phyloP scores from a whole-genome alignment of 108 stramenopile species.

The Cylindrotheca fusiformis region DNA sequence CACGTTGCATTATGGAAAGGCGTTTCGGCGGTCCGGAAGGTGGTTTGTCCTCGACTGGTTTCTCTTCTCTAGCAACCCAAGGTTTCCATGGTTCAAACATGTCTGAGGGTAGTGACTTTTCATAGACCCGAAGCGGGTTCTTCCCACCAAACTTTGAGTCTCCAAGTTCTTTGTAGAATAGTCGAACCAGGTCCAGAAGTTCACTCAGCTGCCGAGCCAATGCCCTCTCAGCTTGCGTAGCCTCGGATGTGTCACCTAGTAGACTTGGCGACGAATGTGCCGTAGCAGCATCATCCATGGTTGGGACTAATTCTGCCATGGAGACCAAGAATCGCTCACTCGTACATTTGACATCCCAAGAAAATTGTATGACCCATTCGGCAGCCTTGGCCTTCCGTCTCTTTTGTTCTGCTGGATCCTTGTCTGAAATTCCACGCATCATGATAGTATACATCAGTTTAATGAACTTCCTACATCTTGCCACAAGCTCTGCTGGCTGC shows the following conservation, averaged over 20 bases:
- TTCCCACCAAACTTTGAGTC: conserved; percentile 32
- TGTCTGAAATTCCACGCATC: conserved; percentile 19
- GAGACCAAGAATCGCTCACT: conserved; percentile 12
- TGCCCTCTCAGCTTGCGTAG: conserved; percentile 27
- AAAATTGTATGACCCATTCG: conserved; percentile 62
- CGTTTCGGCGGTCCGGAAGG: background rate
- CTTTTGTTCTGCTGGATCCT: conserved; percentile 19
- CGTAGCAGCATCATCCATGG: conserved; percentile 6
- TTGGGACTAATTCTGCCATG: background rate
- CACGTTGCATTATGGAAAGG: background rate
- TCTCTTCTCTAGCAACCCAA: conserved; percentile 33
- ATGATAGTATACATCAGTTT: conserved; percentile 40
- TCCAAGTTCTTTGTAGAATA: conserved; percentile 59
- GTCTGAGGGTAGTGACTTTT: conserved; percentile 43
- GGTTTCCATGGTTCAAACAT: conserved; percentile 54
- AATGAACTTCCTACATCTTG: conserved; percentile 52
- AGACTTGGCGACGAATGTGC: background rate
- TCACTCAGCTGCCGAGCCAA: conserved; percentile 57
- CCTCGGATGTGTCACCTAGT: background rate
- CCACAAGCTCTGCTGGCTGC: conserved; percentile 53
- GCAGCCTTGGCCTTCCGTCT: conserved; percentile 43
- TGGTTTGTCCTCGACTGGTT: background rate
- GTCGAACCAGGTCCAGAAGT: conserved; percentile 67
- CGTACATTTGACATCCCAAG: conserved; percentile 71
- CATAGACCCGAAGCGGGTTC: conserved; percentile 50